These are phyloP conservation scores for Phytophthora pisi DNA, from an alignment of 352 stramenopile genomes.

Conservation along the genomic window DNA sequence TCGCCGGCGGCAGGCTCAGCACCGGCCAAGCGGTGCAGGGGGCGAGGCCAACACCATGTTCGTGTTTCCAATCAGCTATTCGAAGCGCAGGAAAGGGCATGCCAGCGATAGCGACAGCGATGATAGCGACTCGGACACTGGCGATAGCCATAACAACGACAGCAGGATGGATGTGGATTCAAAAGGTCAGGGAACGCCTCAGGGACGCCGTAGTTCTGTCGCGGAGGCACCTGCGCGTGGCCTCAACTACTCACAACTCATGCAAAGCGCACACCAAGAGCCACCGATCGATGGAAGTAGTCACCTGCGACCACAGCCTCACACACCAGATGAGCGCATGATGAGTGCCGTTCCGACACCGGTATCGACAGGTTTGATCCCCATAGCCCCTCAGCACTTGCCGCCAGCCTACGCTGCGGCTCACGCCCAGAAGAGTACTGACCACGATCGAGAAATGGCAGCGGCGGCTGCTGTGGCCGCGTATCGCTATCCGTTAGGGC, in stretches of 20 bases:
- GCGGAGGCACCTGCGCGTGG: slow-evolving; percentile 12
- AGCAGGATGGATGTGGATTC: slow-evolving; percentile 32
- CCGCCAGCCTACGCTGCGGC: slow-evolving; percentile 32
- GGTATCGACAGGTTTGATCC: slow-evolving; percentile 15
- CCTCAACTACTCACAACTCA: slow-evolving; percentile 39
- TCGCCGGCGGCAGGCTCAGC: slow-evolving; percentile 44
- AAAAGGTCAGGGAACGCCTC: slow-evolving; percentile 19
- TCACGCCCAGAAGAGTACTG: slow-evolving; percentile 28
- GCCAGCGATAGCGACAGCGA: slow-evolving; percentile 48
- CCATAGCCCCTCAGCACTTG: slow-evolving; percentile 35
- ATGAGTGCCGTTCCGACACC: slow-evolving; percentile 16
- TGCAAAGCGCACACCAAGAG: slow-evolving; percentile 36
- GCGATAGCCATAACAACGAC: slow-evolving; percentile 33
- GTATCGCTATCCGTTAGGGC: slow-evolving; percentile 45
- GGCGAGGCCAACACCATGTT: slow-evolving; percentile 77
- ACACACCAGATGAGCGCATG: slow-evolving; percentile 18
- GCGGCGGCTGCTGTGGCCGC: slow-evolving; percentile 40
- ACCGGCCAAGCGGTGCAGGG: slow-evolving; percentile 25
- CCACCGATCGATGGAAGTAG: slow-evolving; percentile 18
- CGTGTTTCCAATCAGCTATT: slow-evolving; percentile 76
- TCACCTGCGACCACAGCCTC: slow-evolving; percentile 18
- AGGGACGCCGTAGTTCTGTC: slow-evolving; percentile 17
- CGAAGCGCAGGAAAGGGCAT: slow-evolving; percentile 45
- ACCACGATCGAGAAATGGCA: slow-evolving; percentile 34
- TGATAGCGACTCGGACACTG: slow-evolving; percentile 44